Conservation (phyloP, 225 moss, liverwort and hornwort genomes). For the Climacium dendroides region DNA sequence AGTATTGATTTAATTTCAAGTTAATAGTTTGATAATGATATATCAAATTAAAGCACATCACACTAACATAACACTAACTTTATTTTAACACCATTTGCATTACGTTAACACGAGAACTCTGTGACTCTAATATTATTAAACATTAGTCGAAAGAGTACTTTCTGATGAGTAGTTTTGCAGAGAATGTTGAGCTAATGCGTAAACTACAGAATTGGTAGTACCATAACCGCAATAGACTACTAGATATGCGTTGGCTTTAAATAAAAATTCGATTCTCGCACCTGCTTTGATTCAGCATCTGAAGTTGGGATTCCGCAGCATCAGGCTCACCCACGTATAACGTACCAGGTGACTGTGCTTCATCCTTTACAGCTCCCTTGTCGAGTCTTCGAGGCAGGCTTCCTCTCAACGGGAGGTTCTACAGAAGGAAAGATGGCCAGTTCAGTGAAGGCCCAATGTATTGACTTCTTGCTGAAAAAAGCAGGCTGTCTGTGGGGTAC, state of each 20-base stretch:
- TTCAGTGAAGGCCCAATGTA: constrained; percentile 33
- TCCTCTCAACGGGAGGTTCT: constrained; percentile 9
- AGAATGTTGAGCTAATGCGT: not conserved
- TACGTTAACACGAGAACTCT: not conserved
- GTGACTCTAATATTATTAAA: not conserved
- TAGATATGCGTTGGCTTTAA: not conserved
- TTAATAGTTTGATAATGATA: not conserved
- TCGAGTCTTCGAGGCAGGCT: not conserved
- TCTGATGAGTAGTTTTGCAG: not conserved
- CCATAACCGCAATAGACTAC: not conserved
- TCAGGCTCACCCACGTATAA: not conserved
- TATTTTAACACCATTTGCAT: not conserved
- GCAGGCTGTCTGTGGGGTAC: constrained; percentile 19
- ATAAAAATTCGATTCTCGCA: not conserved
- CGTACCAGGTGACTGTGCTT: not conserved
- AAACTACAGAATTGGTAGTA: not conserved
- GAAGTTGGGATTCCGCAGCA: not conserved
- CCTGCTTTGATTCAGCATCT: constrained; percentile 16
- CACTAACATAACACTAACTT: not conserved
- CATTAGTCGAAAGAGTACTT: not conserved
- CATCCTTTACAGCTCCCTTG: not conserved
- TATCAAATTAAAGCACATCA: not conserved
- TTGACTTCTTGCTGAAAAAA: constrained; percentile 12
- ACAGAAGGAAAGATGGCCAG: constrained; percentile 38
- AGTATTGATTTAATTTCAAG: not conserved